Evolutionary conservation across 768 basidiomycete species (phyloP), one percentile per base, ranked within the genome.

Genomic region (Pleurotus djamor): DNA sequence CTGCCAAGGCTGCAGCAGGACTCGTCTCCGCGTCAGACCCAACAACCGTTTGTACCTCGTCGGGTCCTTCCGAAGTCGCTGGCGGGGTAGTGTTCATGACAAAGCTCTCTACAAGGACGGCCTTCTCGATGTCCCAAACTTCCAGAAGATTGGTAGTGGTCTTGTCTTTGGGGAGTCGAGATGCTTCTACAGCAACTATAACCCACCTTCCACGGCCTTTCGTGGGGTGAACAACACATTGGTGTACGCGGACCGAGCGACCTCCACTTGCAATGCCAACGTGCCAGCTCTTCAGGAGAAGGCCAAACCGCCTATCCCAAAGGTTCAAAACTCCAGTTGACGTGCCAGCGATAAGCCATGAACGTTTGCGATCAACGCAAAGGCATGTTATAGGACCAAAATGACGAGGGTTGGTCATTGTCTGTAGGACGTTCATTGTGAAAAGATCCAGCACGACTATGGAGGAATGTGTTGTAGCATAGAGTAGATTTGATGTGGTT

Each of bases 261-360:
- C 84, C 84, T 2, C 76, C 75, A 9, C 80, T 76, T 3, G 83
- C 79, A 5, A 78, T 77, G 8, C 86, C 86, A 5, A 86, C 86
- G 66, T 86, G 85, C 96, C 96, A 98, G 60, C 87, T 92, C 70
- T 91, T 91, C 63, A 98, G 78, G 4, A 90, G 76, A 16, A 98
- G 76, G 1, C 96, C 95, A 64, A 98, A 99, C 8, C 96, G 89
- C 45, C 94, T 85, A 74, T 99, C 97, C 95, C 96, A 99, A 2
- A 99, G 79, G 0, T 91, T 87, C 10, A 98, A 74, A 12, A 89
- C 84, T 4, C 96, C 97, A 1, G 83, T 84, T 2, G 89, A 85
- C 1, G 96, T 97, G 2, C 93, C 96, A 14, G 91, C 87, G 10
- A 97, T 78, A 28, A 96, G 79, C 96, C 96, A 98, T 4, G 91